These are phyloP conservation scores for Termitomyces titanicus DNA, from an alignment of 768 basidiomycete species.

Conservation along the genomic window DNA sequence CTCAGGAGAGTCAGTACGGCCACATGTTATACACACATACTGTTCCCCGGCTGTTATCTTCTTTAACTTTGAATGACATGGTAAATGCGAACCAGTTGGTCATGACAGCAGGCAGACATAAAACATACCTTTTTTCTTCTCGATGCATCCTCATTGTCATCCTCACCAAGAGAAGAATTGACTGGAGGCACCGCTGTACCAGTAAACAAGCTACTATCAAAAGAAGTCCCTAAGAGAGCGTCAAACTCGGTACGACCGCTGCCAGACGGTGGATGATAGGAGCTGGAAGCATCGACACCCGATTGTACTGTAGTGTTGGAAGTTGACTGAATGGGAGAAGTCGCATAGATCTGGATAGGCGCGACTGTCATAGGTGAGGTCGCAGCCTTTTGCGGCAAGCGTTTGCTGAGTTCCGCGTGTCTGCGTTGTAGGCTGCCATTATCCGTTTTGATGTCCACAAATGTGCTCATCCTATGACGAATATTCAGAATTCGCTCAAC, in stretches of 20 bases:
- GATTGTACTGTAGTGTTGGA: background rate
- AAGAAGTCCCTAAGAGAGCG: constrained; percentile 3
- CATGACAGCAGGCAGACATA: background rate
- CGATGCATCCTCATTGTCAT: constrained; percentile 44
- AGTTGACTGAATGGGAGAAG: constrained; percentile 25
- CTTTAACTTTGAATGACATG: constrained; percentile 31
- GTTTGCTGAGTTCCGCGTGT: constrained; percentile 38
- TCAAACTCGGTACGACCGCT: constrained; percentile 10
- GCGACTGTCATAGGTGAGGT: constrained; percentile 21
- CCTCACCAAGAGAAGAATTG: constrained; percentile 27
- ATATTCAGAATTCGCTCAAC: background rate
- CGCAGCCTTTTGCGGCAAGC: constrained; percentile 19
- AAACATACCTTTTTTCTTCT: constrained; percentile 62
- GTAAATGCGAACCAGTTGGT: background rate
- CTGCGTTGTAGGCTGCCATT: constrained; percentile 76
- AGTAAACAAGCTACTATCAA: constrained; percentile 6
- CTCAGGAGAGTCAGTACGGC: constrained; percentile 93
- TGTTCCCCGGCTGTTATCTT: constrained; percentile 55
- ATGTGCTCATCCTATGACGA: constrained; percentile 56
- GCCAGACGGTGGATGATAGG: constrained; percentile 6
- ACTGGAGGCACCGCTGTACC: background rate
- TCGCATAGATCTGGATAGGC: constrained; percentile 33
- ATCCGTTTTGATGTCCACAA: constrained; percentile 83
- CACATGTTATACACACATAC: constrained; percentile 89
- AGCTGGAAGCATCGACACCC: constrained; percentile 7